Base-by-base conservation (phyloP, 805 yeast genomes). In the Naumovozyma baii region DNA sequence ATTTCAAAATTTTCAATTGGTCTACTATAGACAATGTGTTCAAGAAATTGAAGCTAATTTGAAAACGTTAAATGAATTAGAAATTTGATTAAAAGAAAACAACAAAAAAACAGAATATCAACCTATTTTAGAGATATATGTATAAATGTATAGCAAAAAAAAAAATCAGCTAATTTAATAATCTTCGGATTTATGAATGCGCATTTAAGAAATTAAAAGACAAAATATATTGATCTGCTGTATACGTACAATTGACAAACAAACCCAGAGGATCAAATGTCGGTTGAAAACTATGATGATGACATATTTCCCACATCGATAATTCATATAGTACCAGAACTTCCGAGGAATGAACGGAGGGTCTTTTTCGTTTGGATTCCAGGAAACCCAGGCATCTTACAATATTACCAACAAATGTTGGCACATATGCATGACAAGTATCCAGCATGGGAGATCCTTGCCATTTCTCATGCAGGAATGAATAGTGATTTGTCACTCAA, bases 351-450 rank as follows among this genome's bases (percentile, higher is more conserved):
- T n/a, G n/a, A n/a, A n/a, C n/a, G n/a, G n/a, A n/a, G n/a, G n/a
- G n/a, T n/a, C n/a, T n/a, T 82, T 22, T 55, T 81, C 34, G 68
- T 76, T 4, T 68, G 81, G 46, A 67, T 83, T 4, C 90, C 92
- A 0, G 92, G 92, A 0, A 83, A 83, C 48, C 92, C 92, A 0
- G 92, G 90, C 0, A 58, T 83, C 19, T 67, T 77, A 32, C 78
- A 76, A 44, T 83, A 72, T 58, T 83, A 83, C 55, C 64, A 64
- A 15, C 72, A 73, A 3, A 80, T 76, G 49, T 54, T 82, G 20
- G 57, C 62, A 10, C 48, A 57, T 18, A 46, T 78, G 39, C 73
- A 72, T 40, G 51, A 53, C 18, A 49, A 48, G 26, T 52, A 62
- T 38, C 76, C 78, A 2, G 57, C 55, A 14, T 64, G 69, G 48